Conservation (phyloP, 495 filamentous ascomycete genomes). For the Aspergillus avenaceus region DNA sequence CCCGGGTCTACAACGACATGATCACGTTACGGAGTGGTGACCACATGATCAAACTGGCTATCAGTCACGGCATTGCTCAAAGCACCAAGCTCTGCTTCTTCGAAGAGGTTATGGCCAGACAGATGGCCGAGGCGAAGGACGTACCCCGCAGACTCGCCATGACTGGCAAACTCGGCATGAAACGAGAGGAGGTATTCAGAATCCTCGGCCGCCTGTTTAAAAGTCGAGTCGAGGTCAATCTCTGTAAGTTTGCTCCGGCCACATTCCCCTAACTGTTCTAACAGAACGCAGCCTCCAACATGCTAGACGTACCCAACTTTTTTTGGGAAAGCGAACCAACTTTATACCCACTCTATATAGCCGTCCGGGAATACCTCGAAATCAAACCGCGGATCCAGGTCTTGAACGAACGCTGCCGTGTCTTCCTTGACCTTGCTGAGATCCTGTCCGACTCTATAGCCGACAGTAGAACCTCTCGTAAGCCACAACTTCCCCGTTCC, state of each 20-base stretch:
- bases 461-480: constrained; percentile 86
- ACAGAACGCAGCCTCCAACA: constrained; percentile 72
- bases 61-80: constrained; percentile 95
- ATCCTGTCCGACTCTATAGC: constrained; percentile 89
- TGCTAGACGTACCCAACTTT: constrained; percentile 96
- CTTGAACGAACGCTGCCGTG: constrained; percentile 91
- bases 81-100: constrained; percentile 97
- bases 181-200: constrained; percentile 82
- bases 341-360: constrained; percentile 88
- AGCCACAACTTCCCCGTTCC: constrained; percentile 8
- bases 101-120: constrained; percentile 92
- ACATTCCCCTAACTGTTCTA: constrained; percentile 2
- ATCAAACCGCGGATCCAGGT: constrained; percentile 93
- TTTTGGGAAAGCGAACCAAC: constrained; percentile 98
- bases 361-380: constrained; percentile 95
- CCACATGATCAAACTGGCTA: constrained; percentile 98
- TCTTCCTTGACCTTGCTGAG: constrained; percentile 95
- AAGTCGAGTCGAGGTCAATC: constrained; percentile 92
- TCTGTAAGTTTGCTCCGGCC: constrained; percentile 62
- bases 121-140: constrained; percentile 89
- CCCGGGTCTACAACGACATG: constrained; percentile 97
- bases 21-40: constrained; percentile 92
- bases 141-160: constrained; percentile 84
- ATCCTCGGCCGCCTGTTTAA: constrained; percentile 90
- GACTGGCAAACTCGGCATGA: constrained; percentile 89